Percentiles rank a stretch among this genome's conserved stretches.
These are phyloP conservation scores for Xylaria sp. DNA, from an alignment of 2,329 filamentous ascomycete genomes.

Conservation along the genomic window DNA sequence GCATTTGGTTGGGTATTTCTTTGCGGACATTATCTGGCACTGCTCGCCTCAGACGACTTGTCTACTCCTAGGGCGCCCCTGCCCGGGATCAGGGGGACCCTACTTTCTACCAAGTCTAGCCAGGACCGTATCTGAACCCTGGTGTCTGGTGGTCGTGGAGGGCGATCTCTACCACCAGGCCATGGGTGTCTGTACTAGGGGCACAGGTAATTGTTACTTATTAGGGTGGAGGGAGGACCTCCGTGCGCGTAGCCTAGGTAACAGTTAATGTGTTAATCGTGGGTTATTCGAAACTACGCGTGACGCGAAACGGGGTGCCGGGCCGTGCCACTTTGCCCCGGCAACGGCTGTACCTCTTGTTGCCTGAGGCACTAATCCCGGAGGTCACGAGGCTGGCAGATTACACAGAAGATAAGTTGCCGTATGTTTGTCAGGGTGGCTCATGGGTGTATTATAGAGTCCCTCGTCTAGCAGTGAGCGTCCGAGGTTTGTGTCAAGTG, in stretches of 20 bases:
- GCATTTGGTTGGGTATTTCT: constrained; percentile 20
- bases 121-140: constrained; percentile 19
- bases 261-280: background rate
- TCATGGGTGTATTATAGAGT: no score
- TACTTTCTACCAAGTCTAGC: constrained; percentile 3
- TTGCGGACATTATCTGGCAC: constrained; percentile 19
- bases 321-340: no score
- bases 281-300: no score
- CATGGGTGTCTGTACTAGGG: constrained; percentile 1
- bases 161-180: constrained; percentile 16
- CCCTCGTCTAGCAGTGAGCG: no score
- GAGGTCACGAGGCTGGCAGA: no score
- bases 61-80: background rate
- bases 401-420: no score
- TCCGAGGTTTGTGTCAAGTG: no score
- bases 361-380: no score
- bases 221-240: background rate
- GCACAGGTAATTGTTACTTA: background rate
- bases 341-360: no score
- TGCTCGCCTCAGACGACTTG: constrained; percentile 5
- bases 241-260: background rate
- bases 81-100: background rate
- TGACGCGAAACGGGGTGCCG: no score
- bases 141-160: background rate
- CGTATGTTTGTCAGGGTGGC: no score